phyloP scores from a whole-genome alignment of 2,329 filamentous ascomycete species.

The Ascocoryne sarcoides region DNA sequence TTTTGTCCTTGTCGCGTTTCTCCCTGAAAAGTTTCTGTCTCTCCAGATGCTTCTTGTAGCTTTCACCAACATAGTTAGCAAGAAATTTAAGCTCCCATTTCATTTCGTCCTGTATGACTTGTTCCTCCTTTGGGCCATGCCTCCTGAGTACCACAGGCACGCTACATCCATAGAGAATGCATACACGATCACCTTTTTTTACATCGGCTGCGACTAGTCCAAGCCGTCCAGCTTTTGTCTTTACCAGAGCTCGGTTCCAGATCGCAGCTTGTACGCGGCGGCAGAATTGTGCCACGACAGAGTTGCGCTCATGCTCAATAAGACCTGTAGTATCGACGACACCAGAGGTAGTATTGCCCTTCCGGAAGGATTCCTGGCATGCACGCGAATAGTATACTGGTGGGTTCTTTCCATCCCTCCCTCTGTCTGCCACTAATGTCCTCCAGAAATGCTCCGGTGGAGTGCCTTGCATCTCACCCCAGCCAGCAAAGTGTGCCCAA shows the following conservation, averaged over 20 bases:
- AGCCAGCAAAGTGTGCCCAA: conserved; percentile 9
- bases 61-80: conserved; percentile 1
- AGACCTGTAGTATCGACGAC: no score
- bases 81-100: conserved; percentile 3
- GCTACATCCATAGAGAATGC: conserved; percentile 3
- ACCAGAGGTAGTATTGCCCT: no score
- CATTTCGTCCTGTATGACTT: conserved; percentile 2
- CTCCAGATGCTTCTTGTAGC: not conserved
- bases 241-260: no score
- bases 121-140: not conserved
- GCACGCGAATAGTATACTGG: conserved; percentile 15
- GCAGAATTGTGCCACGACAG: no score
- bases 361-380: conserved; percentile 13
- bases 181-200: conserved; percentile 1
- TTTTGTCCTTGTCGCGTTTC: conserved; percentile 2
- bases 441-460: conserved; percentile 8
- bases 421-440: conserved; percentile 17
- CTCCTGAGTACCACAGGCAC: conserved; percentile 1
- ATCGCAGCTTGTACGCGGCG: no score
- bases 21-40: conserved; percentile 1
- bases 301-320: no score
- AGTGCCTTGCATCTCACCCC: conserved; percentile 1
- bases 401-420: conserved; percentile 9
- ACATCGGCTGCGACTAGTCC: not conserved
- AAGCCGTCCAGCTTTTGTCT: not conserved